Base-by-base conservation (phyloP, 2,329 filamentous ascomycete genomes). In the Scedosporium minutisporum region DNA sequence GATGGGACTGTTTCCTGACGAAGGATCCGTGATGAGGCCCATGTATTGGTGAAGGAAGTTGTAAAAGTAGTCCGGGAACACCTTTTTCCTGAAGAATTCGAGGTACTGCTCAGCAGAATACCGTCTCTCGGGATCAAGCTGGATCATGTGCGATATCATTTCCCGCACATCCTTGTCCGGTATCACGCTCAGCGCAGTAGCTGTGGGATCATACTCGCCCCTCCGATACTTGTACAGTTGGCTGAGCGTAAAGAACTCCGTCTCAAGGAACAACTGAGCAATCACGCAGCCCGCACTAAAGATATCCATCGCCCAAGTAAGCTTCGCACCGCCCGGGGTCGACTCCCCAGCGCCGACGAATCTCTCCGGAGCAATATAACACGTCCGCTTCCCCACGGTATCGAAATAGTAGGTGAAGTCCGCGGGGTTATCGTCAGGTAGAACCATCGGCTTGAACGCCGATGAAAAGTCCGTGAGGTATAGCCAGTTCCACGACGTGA, bases 401-500 rank as follows among this genome's bases (percentile, higher is more conserved):
- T 99, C 95, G 69, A 97, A 99, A 72, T 93, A 99, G 74, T 97
- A 97, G 0, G 93, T 96, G 70, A 97, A 99, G 69, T 97, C 92
- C 16, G 91, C 93, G 1, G 95, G 95, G 70, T 99, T 97, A 70
- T 99, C 93, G 73, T 97, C 93, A 2, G 95, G 95, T 2, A 99
- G 80, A 73, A 91, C 91, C 4, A 93, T 90, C 10, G 93, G 95
- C 71, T 99, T 99, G 78, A 96, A 97, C 0, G 90, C 88, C 0
- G 93, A 92, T 3, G 93, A 96, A 73, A 97, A 99, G 74, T 99
- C 95, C n/a, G 93, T 88, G 44, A 99, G 82, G 72, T 97, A 99
- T 2, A 99, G 82, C 95, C 96, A 99, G 77, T 97, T 97, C 95
- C 95, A 99, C 6, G 95, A 97, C 0, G 95, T 99, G 60, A 99